Percentiles rank a stretch among this genome's conserved stretches.
These are phyloP conservation scores for Cicer bijugum DNA, from an alignment of 306 rosid genomes.

Conservation along the genomic window DNA sequence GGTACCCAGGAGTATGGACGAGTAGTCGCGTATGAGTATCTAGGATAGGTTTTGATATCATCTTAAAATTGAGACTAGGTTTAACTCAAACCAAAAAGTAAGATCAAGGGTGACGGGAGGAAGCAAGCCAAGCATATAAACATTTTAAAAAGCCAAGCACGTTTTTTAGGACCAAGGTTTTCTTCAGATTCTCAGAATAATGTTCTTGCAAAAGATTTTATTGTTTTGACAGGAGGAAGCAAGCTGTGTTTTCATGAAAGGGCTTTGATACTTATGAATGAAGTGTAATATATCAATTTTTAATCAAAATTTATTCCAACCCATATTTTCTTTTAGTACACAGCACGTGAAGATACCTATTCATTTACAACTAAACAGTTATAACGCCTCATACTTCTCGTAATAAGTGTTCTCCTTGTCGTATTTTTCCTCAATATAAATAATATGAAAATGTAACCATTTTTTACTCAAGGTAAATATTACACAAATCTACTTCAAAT, in stretches of 20 bases:
- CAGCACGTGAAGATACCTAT: too few species aligned
- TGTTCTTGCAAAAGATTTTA: not conserved
- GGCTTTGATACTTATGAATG: not conserved
- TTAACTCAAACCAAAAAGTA: too few species aligned
- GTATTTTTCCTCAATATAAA: conserved; percentile 3
- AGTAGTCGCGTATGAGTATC: too few species aligned
- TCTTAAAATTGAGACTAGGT: too few species aligned
- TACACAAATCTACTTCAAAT: conserved; percentile 4
- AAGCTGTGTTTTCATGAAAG: not conserved
- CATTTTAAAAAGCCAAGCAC: too few species aligned
- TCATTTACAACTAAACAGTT: conserved; percentile 2
- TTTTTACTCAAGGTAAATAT: not conserved
- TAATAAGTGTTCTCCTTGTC: not conserved
- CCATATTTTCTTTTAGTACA: not conserved
- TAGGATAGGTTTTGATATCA: too few species aligned
- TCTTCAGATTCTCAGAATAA: too few species aligned
- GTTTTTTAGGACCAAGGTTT: too few species aligned
- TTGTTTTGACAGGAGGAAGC: not conserved
- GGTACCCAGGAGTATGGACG: too few species aligned
- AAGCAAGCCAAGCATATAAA: too few species aligned
- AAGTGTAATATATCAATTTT: not conserved
- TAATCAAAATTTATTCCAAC: not conserved
- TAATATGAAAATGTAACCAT: not conserved
- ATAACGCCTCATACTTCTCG: not conserved
- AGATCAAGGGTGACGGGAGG: too few species aligned